These are phyloP conservation scores for Fusarium acutatum DNA, from an alignment of 2,329 filamentous ascomycete genomes.

Conservation along the genomic window DNA sequence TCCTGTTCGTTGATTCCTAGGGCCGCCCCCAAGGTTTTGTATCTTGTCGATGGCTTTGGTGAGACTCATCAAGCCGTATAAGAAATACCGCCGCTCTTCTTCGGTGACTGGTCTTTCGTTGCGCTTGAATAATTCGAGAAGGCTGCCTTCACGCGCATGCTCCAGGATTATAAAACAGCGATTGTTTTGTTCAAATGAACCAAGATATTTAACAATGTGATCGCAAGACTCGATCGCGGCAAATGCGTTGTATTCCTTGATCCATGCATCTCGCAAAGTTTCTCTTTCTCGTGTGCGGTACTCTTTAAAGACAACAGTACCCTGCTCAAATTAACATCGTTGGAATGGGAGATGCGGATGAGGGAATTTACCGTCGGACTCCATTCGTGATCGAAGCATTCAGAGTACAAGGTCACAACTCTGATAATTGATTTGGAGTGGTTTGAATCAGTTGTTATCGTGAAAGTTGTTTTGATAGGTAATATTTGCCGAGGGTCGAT, in stretches of 20 bases:
- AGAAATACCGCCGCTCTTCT: background rate
- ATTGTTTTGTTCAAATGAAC: conserved; percentile 15
- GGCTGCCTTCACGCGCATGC: conserved; percentile 1
- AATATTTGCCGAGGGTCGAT: conserved; percentile 10
- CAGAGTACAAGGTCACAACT: background rate
- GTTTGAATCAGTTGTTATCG: background rate
- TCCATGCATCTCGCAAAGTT: background rate
- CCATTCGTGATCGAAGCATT: background rate
- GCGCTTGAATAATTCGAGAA: background rate
- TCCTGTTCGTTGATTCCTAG: background rate
- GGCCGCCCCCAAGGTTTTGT: background rate
- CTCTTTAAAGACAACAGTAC: conserved; percentile 18
- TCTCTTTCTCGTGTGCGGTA: background rate
- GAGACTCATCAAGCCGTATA: conserved; percentile 1
- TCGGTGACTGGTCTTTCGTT: background rate
- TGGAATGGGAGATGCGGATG: background rate
- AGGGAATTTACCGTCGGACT: background rate
- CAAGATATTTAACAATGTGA: conserved; percentile 16
- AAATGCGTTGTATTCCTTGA: background rate
- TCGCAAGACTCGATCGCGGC: background rate
- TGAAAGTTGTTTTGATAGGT: background rate
- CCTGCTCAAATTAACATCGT: background rate
- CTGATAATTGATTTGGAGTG: background rate
- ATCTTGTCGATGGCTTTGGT: background rate
- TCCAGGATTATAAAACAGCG: conserved; percentile 15